A percentile compares a stretch with the other conserved stretches of the same genome.
Evolutionary conservation across 2,329 filamentous ascomycete species (phyloP).

Genomic region (Verticillium albo-atrum): DNA sequence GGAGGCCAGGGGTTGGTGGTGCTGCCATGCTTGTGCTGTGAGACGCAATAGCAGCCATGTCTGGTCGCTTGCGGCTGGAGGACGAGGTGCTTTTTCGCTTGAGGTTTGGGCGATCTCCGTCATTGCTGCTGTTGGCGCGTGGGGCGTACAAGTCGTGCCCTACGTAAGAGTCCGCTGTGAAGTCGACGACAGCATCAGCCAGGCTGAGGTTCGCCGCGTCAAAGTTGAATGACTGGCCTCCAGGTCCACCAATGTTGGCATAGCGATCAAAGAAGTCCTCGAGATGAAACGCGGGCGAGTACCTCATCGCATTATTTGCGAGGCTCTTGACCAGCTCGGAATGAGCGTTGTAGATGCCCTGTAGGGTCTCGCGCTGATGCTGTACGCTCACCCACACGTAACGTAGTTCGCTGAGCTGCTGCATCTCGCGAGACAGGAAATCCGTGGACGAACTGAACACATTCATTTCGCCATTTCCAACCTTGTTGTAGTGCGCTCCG

Average conservation of each 20-base stretch:
- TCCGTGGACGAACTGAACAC: conserved; percentile 61
- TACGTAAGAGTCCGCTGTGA: conserved; percentile 50
- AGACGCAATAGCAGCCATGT: conserved; percentile 30
- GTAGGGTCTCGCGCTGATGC: conserved; percentile 74
- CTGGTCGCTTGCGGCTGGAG: conserved; percentile 31
- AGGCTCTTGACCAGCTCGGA: conserved; percentile 72
- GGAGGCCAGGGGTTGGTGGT: conserved; percentile 18
- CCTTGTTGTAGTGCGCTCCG: conserved; percentile 70
- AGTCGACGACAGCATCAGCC: conserved; percentile 60
- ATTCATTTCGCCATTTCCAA: conserved; percentile 50
- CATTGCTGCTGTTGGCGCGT: conserved; percentile 23
- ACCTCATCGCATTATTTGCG: conserved; percentile 63
- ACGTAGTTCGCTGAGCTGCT: conserved; percentile 70
- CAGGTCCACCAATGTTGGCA: conserved; percentile 48
- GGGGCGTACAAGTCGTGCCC: conserved; percentile 44
- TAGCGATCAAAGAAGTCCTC: conserved; percentile 89
- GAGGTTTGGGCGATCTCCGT: conserved; percentile 31
- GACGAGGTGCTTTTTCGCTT: conserved; percentile 45
- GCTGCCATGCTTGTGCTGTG: conserved; percentile 25
- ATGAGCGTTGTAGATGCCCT: conserved; percentile 75
- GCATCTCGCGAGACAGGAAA: conserved; percentile 73
- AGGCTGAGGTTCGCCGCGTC: conserved; percentile 73
- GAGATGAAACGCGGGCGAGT: conserved; percentile 75
- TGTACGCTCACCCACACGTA: conserved; percentile 74
- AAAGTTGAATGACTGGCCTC: conserved; percentile 58